Evolutionary conservation across 768 basidiomycete species (phyloP), one percentile per base, ranked within the genome.

Genomic region (Udeniomyces megalosporus): DNA sequence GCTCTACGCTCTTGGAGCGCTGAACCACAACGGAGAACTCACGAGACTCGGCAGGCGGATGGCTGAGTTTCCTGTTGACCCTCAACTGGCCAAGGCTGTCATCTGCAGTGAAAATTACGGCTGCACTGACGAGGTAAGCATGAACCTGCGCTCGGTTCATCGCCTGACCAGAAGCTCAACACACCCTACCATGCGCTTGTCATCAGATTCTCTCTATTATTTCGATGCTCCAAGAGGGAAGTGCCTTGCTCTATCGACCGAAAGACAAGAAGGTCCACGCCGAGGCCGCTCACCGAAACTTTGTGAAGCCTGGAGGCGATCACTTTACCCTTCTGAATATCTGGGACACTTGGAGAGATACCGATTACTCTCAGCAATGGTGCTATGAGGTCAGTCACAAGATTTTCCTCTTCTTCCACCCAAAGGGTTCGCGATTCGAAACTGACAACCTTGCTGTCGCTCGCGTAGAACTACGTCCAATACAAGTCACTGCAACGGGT

Each of bases 1-100:
- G 61, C 74, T 99, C 4, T 99, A 99, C 74, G 95, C 93, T 0
- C 77, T 99, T 0, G 95, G 95, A 31, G 92, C 95, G 0, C 78
- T 99, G 65, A 97, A 97, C 71, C 92, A 97, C 72, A 78, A 86
- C 59, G 95, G 95, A 7, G 95, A 99, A 73, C 73, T 99, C 66
- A 99, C 95, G n/a, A 90, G 96, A 70, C 80, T 97, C 38, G 95
- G 95, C 1, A 79, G 95, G 62, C 77, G 92, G 58, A 97, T 99
- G 95, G 92, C 93, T 0, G 95, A 99, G 72, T 97, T 99, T 75
- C 95, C 91, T 11, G 90, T 97, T 22, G 95, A 99, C 70, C 95
- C 95, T 7, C 95, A 95, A 86, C 75, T 99, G 68, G 89, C 87
- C 26, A 97, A 96, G 74, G 84, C 85, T 5, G 93, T 99, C 71